These are phyloP conservation scores for Allantophomopsis cytisporea DNA, from an alignment of 2,329 filamentous ascomycete genomes.

Conservation along the genomic window DNA sequence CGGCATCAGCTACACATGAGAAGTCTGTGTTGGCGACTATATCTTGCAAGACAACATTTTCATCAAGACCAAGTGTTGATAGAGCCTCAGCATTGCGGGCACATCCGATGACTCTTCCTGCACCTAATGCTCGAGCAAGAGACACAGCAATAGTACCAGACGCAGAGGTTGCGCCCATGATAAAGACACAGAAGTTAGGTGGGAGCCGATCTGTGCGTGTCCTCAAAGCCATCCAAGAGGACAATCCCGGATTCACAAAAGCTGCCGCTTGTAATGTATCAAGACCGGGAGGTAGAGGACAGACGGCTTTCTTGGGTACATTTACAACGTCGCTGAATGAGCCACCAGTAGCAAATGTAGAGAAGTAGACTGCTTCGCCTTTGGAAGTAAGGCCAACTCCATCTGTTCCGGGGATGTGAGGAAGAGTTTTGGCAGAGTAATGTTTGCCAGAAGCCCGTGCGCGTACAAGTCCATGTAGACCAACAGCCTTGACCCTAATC, in stretches of 20 bases:
- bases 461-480: conserved; percentile 38
- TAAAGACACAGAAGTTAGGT: conserved; percentile 29
- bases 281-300: conserved; percentile 27
- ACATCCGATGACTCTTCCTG: conserved; percentile 33
- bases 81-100: conserved; percentile 31
- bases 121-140: conserved; percentile 32
- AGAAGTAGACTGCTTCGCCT: conserved; percentile 35
- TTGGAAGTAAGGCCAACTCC: conserved; percentile 32
- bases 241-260: conserved; percentile 38
- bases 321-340: conserved; percentile 34
- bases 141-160: conserved; percentile 35
- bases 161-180: conserved; percentile 37
- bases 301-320: conserved; percentile 23
- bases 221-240: conserved; percentile 41
- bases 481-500: conserved; percentile 35
- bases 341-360: conserved; percentile 23
- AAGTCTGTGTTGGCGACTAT: conserved; percentile 30
- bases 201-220: conserved; percentile 25
- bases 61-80: conserved; percentile 28
- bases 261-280: conserved; percentile 36
- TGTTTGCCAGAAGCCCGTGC: conserved; percentile 37
- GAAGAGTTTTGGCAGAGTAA: conserved; percentile 33
- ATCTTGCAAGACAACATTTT: conserved; percentile 27
- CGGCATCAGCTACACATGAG: conserved; percentile 27
- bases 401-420: conserved; percentile 37